phyloP scores from a whole-genome alignment of 257 asterid species.

The Osmanthus fragrans region DNA sequence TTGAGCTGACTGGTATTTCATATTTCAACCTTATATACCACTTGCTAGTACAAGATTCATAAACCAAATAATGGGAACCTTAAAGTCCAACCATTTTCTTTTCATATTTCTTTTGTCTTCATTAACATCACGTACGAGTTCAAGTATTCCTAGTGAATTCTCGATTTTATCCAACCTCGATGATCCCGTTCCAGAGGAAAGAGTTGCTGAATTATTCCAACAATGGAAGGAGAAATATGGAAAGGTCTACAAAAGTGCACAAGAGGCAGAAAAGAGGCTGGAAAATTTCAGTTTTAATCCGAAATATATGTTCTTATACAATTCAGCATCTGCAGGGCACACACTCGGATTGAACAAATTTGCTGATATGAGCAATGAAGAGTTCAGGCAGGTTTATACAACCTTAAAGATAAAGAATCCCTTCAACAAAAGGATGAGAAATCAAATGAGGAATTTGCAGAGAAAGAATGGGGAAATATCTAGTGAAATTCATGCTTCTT shows the following conservation, averaged over 20 bases:
- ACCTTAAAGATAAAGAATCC: constrained; percentile 17
- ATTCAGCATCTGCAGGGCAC: constrained; percentile 7
- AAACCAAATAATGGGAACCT: too few species aligned
- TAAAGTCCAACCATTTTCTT: background rate
- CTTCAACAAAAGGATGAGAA: constrained; percentile 10
- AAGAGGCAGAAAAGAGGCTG: constrained; percentile 33
- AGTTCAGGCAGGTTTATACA: constrained; percentile 25
- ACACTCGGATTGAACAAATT: constrained; percentile 35
- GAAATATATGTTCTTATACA: constrained; percentile 31
- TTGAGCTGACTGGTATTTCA: background rate
- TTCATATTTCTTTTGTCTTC: background rate
- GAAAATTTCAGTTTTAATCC: constrained; percentile 26
- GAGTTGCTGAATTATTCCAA: constrained; percentile 31
- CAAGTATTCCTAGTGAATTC: constrained; percentile 16
- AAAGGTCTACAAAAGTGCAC: constrained; percentile 27
- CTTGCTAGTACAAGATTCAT: too few species aligned
- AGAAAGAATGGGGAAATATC: background rate
- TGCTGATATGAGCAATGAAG: constrained; percentile 43
- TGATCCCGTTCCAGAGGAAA: constrained; percentile 20
- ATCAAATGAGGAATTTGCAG: background rate
- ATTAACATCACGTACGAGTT: background rate
- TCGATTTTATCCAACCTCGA: constrained; percentile 7
- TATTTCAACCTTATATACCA: background rate
- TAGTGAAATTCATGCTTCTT: constrained; percentile 30
- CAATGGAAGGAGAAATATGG: constrained; percentile 36